Conservation (phyloP, 345 rosid species). For the Cardamine resedifolia region DNA sequence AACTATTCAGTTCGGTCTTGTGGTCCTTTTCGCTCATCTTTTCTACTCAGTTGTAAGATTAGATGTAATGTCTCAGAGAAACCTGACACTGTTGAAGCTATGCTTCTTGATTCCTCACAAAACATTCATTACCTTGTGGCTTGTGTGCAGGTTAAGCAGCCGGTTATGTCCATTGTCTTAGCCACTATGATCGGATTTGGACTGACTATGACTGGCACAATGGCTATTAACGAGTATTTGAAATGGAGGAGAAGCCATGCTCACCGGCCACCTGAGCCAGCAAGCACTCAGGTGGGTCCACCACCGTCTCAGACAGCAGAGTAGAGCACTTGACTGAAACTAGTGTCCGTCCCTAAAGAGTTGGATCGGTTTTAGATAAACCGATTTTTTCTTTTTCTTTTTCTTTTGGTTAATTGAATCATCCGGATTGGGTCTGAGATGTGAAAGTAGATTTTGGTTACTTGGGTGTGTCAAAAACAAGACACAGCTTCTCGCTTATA, state of each 20-base stretch:
- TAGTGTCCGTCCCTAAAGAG: conserved; percentile 9
- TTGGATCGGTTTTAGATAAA: neutral
- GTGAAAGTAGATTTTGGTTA: neutral
- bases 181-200: conserved; percentile 82
- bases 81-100: neutral
- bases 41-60: conserved; percentile 66
- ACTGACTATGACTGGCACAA: conserved; percentile 55
- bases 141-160: conserved; percentile 47
- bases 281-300: conserved; percentile 3
- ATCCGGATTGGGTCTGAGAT: neutral
- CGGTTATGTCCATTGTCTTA: conserved; percentile 67
- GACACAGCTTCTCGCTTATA: neutral
- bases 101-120: conserved; percentile 8
- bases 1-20: conserved; percentile 58
- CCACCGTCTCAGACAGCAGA: conserved; percentile 27
- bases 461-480: neutral
- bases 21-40: conserved; percentile 75
- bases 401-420: neutral
- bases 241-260: conserved; percentile 41
- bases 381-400: neutral
- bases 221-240: conserved; percentile 44
- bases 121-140: neutral
- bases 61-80: neutral
- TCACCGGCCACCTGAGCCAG: conserved; percentile 10
- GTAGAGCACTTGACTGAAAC: conserved; percentile 8